Conservation (phyloP, 768 basidiomycete genomes). For the Kondoa subrosea region DNA sequence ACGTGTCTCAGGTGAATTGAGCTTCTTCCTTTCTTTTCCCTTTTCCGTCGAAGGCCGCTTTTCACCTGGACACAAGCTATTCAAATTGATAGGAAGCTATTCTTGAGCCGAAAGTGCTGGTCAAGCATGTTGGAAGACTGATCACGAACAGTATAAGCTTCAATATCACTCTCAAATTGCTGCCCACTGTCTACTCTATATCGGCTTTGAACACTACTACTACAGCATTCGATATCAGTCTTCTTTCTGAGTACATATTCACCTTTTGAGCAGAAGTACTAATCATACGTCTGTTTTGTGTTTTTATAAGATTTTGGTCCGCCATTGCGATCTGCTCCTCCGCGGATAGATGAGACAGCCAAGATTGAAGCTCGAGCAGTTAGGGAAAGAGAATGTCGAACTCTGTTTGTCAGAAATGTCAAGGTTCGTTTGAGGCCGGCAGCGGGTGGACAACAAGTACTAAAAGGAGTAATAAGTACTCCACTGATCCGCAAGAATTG, state of each 20-base stretch:
- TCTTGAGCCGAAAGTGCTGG: no score
- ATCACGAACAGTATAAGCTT: no score
- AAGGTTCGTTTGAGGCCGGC: constrained; percentile 50
- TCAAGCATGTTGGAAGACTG: no score
- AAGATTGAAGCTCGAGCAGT: constrained; percentile 88
- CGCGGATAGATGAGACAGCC: constrained; percentile 48
- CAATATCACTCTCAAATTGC: no score
- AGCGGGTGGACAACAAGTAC: neutral
- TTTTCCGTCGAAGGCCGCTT: neutral
- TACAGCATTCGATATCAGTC: no score
- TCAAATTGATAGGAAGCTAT: no score
- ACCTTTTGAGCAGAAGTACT: no score
- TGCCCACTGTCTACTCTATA: no score
- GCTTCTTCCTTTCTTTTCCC: neutral
- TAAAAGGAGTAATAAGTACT: constrained; percentile 31
- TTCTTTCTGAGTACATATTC: no score
- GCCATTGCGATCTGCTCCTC: neutral
- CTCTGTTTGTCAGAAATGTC: constrained; percentile 91
- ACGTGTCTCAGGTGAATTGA: neutral
- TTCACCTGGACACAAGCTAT: neutral
- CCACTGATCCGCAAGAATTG: constrained; percentile 44
- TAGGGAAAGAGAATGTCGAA: constrained; percentile 84
- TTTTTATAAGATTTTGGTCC: neutral
- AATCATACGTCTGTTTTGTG: no score
- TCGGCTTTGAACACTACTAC: no score